Evolutionary conservation across 805 yeast genomes (phyloP), one percentile per base, ranked within the genome.

Genomic region (Monosporozyma unispora): DNA sequence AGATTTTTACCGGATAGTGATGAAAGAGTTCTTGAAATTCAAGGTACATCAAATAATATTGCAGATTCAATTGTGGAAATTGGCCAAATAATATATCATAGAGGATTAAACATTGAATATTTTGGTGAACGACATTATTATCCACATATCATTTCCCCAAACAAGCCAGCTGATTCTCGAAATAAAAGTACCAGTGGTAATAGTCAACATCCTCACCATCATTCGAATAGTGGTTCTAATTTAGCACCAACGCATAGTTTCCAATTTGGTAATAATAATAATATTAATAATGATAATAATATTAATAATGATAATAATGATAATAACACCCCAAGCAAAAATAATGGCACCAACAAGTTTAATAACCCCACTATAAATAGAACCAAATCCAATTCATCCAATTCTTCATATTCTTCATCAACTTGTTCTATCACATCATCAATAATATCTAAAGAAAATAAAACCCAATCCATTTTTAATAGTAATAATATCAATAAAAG

Each of bases 21-120:
- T 45, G 96, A 89, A 65, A 76, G 96, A 60, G 73, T 87, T 49
- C 87, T 89, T 38, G 96, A 88, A 66, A 71, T 89, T 51, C 95
- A 87, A 68, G 96, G 96, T 50, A 66, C 78, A 2, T 82, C 84
- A 1, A 77, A 73, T 37, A 70, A 78, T 51, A 75, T 89, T 54
- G 75, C 76, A 47, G 70, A 72, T 28, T 83, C 87, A 62, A 68
- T 87, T 28, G 71, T 84, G 50, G 88, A 82, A 57, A 50, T 59
- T 9, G 52, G 56, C 19, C 57, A 61, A 23, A 49, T 58, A 18
- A 45, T 56, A n/a, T 28, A 16, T 18, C 28, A 21, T 21, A 35
- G 22, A 35, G 39, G 39, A 18, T 35, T 35, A 9, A 18, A 28
- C 18, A 44, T 28, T 10, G 31, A 28, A 22, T 28, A 16, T 28